Base-by-base conservation (phyloP, 352 stramenopile species). In the Phytopythium oedochilum region DNA sequence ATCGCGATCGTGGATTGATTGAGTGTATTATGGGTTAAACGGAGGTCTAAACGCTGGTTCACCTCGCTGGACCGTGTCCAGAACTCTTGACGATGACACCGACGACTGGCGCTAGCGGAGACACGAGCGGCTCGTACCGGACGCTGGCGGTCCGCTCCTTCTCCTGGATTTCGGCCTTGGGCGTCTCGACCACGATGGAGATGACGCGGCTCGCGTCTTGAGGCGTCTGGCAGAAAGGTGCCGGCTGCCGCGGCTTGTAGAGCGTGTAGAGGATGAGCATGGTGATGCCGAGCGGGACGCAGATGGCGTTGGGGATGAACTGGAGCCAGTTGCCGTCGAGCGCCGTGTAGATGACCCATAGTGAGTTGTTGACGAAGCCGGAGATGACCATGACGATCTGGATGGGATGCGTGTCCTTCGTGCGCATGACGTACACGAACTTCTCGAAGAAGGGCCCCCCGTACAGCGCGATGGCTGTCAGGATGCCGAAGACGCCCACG, bases 381-480 rank as follows among this genome's bases (percentile, higher is more conserved):
- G 63, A 69, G 18, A 78, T 32, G 46, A 83, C 71, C 70, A 86
- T 81, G 7, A 53, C 60, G 25, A 78, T 61, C 32, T 75, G 75
- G 43, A 82, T 70, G 40, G 68, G 53, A 12, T 58, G 59, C 0
- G 74, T 60, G 9, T 63, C 68, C 52, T 66, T 70, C 40, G 68
- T 66, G 26, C 66, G 61, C 46, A 86, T 53, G 14, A 84, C 71
- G 38, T 78, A 50, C 32, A 62, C 66, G 35, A 83, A 50, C 22
- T 74, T 70, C 46, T 78, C 70, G 42, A 83, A 72, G 48, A 83
- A 72, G 6, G 75, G 75, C 10, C 72, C 78, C 17, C 63, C 70
- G 22, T 79, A 78, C 51, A 71, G 35, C 12, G 59, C 69, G 22
- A 74, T 46, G 32, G 62, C 66, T 26, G 60, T 64, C 29, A 74